A percentile compares a stretch with the other conserved stretches of the same genome.
These are phyloP conservation scores for Marasmius oreades DNA, from an alignment of 1,284 basidiomycete species.

Conservation along the genomic window DNA sequence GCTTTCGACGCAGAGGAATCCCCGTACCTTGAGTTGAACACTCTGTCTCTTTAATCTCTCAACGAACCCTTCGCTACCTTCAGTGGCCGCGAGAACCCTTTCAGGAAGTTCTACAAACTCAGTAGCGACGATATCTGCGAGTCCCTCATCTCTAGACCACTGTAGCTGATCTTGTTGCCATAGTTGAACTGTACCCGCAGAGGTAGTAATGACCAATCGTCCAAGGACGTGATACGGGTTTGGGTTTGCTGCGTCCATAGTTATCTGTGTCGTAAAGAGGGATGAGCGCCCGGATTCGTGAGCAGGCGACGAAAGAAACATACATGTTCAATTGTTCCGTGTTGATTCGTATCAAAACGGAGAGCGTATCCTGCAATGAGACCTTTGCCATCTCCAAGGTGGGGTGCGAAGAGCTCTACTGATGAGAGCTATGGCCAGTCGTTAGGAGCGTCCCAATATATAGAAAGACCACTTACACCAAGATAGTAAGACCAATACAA, in stretches of 20 bases:
- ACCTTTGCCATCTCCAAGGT: constrained; percentile 52
- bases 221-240: constrained; percentile 38
- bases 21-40: constrained; percentile 60
- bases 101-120: constrained; percentile 82
- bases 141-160: constrained; percentile 85
- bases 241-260: constrained; percentile 50
- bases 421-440: constrained; percentile 47
- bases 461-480: too few relatives aligned
- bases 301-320: constrained; percentile 19
- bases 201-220: constrained; percentile 65
- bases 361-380: constrained; percentile 63
- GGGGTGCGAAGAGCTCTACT: constrained; percentile 57
- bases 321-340: constrained; percentile 76
- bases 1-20: too few relatives aligned
- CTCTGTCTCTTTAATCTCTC: constrained; percentile 59
- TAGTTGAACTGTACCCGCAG: constrained; percentile 76
- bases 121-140: constrained; percentile 63
- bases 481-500: constrained; percentile 69
- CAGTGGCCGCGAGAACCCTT: constrained; percentile 37
- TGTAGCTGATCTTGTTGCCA: constrained; percentile 61
- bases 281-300: not conserved
- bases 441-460: too few relatives aligned
- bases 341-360: constrained; percentile 64
- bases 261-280: constrained; percentile 36
- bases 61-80: constrained; percentile 55